These are phyloP conservation scores for Fusarium sp. DNA, from an alignment of 2,329 filamentous ascomycete species.

Conservation along the genomic window DNA sequence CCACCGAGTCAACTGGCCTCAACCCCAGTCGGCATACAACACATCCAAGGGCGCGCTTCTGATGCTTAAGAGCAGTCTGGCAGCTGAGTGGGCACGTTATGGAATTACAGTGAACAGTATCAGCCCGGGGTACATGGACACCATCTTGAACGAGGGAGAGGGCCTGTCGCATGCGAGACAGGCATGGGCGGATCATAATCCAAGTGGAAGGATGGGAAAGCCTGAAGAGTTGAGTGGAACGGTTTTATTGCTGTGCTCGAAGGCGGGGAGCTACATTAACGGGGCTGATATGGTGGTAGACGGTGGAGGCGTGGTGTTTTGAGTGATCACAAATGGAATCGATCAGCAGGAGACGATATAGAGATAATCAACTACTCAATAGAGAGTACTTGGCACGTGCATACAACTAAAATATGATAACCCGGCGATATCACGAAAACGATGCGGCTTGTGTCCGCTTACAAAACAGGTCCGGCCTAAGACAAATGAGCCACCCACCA, in stretches of 20 bases:
- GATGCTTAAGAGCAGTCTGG: slow-evolving; percentile 68
- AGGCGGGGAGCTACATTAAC: slow-evolving; percentile 75
- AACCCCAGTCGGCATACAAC: slow-evolving; percentile 81
- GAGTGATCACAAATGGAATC: background rate
- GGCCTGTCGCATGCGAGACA: slow-evolving; percentile 58
- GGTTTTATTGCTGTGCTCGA: slow-evolving; percentile 71
- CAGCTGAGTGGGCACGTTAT: slow-evolving; percentile 76
- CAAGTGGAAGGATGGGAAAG: slow-evolving; percentile 74
- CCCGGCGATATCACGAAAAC: no score
- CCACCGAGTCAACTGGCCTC: slow-evolving; percentile 79
- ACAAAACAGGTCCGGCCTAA: no score
- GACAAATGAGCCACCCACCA: no score
- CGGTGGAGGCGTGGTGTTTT: slow-evolving; percentile 59
- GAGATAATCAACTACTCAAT: no score
- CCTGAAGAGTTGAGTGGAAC: slow-evolving; percentile 74
- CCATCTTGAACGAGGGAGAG: slow-evolving; percentile 77
- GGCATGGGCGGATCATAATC: slow-evolving; percentile 73
- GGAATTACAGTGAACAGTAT: slow-evolving; percentile 81
- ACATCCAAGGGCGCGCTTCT: slow-evolving; percentile 78
- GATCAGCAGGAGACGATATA: background rate
- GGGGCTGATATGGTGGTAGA: slow-evolving; percentile 76
- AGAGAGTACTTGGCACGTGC: no score
- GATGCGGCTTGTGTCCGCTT: no score
- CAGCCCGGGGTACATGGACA: slow-evolving; percentile 83
- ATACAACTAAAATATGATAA: no score